Conservation (phyloP, 2,329 filamentous ascomycete species). For the Fusarium transvaalense region DNA sequence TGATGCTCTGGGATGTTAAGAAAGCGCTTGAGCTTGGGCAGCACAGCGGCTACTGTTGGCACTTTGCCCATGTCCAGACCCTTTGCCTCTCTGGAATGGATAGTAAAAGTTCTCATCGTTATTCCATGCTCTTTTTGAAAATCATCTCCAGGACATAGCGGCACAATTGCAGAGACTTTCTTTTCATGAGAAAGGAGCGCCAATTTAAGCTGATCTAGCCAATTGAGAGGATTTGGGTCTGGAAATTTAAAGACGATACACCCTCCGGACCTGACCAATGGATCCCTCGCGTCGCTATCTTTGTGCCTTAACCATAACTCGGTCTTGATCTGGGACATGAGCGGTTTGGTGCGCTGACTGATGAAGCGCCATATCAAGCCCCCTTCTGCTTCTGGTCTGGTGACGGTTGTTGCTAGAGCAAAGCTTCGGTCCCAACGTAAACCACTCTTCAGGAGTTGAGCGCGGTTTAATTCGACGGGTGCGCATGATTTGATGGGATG, state of each 20-base stretch:
- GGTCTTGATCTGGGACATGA: constrained; percentile 36
- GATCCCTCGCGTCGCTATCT: background rate
- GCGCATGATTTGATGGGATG: constrained; percentile 50
- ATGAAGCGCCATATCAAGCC: constrained; percentile 44
- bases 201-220: background rate
- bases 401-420: constrained; percentile 48
- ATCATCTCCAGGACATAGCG: background rate
- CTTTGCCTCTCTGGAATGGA: constrained; percentile 27
- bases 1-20: constrained; percentile 28
- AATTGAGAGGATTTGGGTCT: background rate
- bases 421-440: constrained; percentile 47
- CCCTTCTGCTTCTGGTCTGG: constrained; percentile 32
- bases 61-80: constrained; percentile 19
- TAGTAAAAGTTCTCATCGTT: constrained; percentile 13
- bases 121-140: background rate
- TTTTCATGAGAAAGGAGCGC: accelerated
- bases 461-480: constrained; percentile 44
- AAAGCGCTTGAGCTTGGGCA: constrained; percentile 29
- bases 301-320: constrained; percentile 24
- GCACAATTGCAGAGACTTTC: constrained; percentile 3
- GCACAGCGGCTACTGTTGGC: constrained; percentile 5
- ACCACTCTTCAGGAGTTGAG: constrained; percentile 44
- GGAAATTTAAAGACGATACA: constrained; percentile 26
- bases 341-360: constrained; percentile 46
- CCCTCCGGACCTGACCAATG: background rate